Base-by-base conservation (phyloP, 2,329 filamentous ascomycete species). In the Phoma sp. region DNA sequence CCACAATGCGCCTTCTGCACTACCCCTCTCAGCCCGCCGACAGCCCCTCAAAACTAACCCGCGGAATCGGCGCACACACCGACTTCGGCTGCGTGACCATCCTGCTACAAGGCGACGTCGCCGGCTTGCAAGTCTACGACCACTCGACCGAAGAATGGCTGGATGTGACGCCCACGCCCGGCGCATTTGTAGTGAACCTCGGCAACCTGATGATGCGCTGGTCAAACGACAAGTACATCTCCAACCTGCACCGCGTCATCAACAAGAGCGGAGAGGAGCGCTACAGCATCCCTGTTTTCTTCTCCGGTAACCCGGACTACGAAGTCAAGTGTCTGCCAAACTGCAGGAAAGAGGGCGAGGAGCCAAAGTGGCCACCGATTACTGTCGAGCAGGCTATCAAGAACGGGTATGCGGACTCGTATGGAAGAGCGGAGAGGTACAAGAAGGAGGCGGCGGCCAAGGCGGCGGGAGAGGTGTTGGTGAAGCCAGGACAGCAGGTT, bases 111-210 rank as follows among this genome's bases (percentile, higher is more conserved):
- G 76, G 76, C 41, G 72, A 76, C 4, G 73, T 78, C 0, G 72
- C 77, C 27, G 90, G 91, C 0, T 77, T 95, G 53, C 91, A 96
- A 77, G 91, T 91, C 25, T 91, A 92, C 74, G 94, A 95, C 74
- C 57, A 68, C 45, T 81, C 87, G 49, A 75, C 77, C 15, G 90
- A 91, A 17, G 76, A 84, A 55, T 96, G 91, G 91, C 87, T 95
- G 65, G 90, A 93, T 73, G 91, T 88, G 65, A 84, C 88, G 57
- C 91, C 91, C 0, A 81, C 91, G n/a, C 79, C 82, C 13, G 88
- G 88, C 3, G 94, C 91, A 38, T 82, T 95, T 10, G 91, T 96
- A 3, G 90, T 96, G 1, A 91, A 91, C n/a, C 90, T 95, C 60
- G 91, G 91, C 0, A 73, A 80, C 43, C 59, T 78, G 21, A 77